These are phyloP conservation scores for Agaricus subrufescens DNA, from an alignment of 768 basidiomycete species.

Conservation along the genomic window DNA sequence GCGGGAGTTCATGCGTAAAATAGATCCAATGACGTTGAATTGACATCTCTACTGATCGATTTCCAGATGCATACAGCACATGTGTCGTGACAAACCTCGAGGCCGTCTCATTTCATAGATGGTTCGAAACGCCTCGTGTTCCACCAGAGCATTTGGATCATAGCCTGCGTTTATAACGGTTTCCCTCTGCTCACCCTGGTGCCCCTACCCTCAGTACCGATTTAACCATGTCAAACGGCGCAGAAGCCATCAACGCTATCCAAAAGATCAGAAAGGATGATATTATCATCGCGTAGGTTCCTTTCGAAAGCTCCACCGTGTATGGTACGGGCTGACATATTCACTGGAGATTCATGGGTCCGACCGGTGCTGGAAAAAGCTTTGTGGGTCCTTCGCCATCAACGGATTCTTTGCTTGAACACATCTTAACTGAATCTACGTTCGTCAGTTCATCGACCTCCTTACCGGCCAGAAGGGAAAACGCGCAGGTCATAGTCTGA, in stretches of 20 bases:
- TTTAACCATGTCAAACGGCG: background rate
- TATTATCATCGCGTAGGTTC: constrained; percentile 20
- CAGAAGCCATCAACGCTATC: background rate
- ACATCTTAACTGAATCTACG: background rate
- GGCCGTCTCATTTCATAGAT: background rate
- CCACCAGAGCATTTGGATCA: background rate
- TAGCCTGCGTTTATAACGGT: background rate
- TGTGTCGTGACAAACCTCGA: background rate
- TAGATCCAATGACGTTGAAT: too few species aligned
- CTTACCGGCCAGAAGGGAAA: constrained; percentile 12
- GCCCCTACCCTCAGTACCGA: background rate
- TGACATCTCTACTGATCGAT: background rate
- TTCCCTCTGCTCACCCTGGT: background rate
- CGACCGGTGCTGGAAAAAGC: constrained; percentile 21
- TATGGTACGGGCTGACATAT: background rate
- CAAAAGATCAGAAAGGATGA: constrained; percentile 14
- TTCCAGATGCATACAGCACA: background rate
- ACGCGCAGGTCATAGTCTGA: constrained; percentile 16
- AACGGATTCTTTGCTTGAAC: background rate
- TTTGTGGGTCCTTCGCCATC: constrained; percentile 11
- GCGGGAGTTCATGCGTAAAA: too few species aligned
- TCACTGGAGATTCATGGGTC: constrained; percentile 19
- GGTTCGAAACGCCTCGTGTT: background rate
- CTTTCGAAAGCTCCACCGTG: background rate
- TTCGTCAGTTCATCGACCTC: constrained; percentile 21